Conservation (phyloP, 495 filamentous ascomycete species). For the Lineolata rhizophorae region DNA sequence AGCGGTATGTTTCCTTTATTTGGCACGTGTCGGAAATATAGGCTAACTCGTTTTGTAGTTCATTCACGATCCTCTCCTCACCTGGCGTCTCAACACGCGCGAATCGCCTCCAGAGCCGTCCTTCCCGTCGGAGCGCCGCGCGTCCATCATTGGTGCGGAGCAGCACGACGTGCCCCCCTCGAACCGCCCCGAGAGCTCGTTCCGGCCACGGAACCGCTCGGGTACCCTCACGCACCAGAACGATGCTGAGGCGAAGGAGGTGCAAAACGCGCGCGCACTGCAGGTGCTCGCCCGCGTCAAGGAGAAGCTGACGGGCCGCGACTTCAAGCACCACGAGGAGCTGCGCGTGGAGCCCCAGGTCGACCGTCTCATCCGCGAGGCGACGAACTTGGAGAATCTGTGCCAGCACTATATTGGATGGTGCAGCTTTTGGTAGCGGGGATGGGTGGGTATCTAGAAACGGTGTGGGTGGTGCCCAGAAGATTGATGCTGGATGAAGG, state of each 20-base stretch:
- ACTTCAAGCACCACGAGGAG: constrained; percentile 52
- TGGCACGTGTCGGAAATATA: constrained; percentile 1
- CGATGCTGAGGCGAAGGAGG: constrained; percentile 37
- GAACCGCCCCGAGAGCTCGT: constrained; percentile 8
- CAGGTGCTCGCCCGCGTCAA: constrained; percentile 81
- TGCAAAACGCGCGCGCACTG: constrained; percentile 79
- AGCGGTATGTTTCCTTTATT: constrained; percentile 42
- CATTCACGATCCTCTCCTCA: constrained; percentile 93
- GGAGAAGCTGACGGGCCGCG: constrained; percentile 70
- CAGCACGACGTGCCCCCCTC: constrained; percentile 1
- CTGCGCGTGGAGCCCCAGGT: constrained; percentile 76
- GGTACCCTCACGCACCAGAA: constrained; percentile 20
- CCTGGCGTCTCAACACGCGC: constrained; percentile 80
- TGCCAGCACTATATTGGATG: constrained; percentile 98
- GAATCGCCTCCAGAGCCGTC: constrained; percentile 60
- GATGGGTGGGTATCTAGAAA: too few species aligned
- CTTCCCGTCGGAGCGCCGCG: constrained; percentile 52
- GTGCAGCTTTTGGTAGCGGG: constrained; percentile 73
- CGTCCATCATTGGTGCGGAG: constrained; percentile 40
- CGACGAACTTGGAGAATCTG: constrained; percentile 89
- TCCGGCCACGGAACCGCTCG: constrained; percentile 13
- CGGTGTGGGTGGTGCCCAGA: too few species aligned
- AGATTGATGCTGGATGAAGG: too few species aligned
- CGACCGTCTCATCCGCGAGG: constrained; percentile 79
- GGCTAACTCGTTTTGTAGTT: constrained; percentile 30